Evolutionary conservation across 1,284 basidiomycete species (phyloP), one percentile per base, ranked within the genome.

Genomic region (Ustilago xerochloae): DNA sequence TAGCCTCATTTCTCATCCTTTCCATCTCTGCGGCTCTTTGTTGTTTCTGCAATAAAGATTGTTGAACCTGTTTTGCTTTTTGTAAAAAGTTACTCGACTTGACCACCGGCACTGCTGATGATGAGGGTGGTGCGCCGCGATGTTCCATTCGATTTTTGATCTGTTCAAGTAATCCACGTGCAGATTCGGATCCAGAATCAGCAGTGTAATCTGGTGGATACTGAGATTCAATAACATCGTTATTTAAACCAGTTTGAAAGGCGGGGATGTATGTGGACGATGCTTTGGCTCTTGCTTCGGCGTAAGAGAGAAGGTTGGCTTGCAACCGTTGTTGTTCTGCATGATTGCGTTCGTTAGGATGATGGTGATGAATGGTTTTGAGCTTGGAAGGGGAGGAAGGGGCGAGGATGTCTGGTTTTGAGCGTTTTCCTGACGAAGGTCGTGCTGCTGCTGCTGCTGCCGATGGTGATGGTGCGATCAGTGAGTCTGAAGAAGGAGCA

Each of bases 21-120:
- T 67, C 55, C 15, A 52, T 28, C 4, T 66, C 47, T 7, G 46
- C 63, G 6, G 47, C 52, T n/a, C 38, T 30, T 28, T 53, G 52
- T 18, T 73, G 70, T 46, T 68, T 67, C n/a, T 67, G 64, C 12
- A 68, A 39, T 29, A 73, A 32, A 10, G 64, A 63, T 57, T 73
- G 63, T 41, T 73, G 70, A 6, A 68, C 70, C 50, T 67, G 52
- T 16, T 73, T 67, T 0, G 70, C 70, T 26, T 55, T 67, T 13
- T 65, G 63, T 26, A 73, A 35, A 9, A 73, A 73, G 28, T 47
- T 63, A 39, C 63, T 66, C 0, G 55, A 32, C 30, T 63, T 57
- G 15, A 61, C 41, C n/a, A 56, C 39, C 18, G 41, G n/a, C n/a
- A n/a, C n/a, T n/a, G n/a, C n/a, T n/a, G n/a, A n/a, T n/a, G n/a